Base-by-base conservation (phyloP, 148 eudicot genomes). In the Rhododendron mucronatum region DNA sequence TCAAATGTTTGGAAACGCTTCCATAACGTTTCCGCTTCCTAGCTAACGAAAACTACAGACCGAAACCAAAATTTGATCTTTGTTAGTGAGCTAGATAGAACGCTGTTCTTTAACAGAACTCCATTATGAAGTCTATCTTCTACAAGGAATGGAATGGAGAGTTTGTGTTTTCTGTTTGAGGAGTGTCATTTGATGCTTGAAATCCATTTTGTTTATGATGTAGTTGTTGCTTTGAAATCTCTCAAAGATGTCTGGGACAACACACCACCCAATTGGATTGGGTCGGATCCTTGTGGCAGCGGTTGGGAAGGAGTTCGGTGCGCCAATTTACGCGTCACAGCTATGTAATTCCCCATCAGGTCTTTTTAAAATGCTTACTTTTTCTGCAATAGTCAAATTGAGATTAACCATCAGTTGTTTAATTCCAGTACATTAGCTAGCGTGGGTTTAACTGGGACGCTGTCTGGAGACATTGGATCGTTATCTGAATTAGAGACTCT, bases 271-370 rank as follows among this genome's bases (percentile, higher is more conserved):
- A 90, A 87, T 83, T 95, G 98, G 96, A 85, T 4, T 35, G 92
- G 90, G 26, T 78, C 85, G 18, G 95, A 94, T 88, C 96, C 98
- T 51, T 95, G 97, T 88, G 92, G 90, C 16, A n/a, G 26, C 33
- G 74, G 78, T 30, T 95, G 98, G 98, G 95, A 92, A 53, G 98
- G 98, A 79, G 88, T 95, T 83, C 53, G 1, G 47, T 95, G 98
- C 90, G 88, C 23, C 44, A 84, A 87, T 73, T 81, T 88, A 30
- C 92, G 93, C 4, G 93, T 95, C 39, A 90, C 91, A 44, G 80
- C 94, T 5, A 89, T 96, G 97, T 93, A 86, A 86, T 89, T 82
- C 20, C 78, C 77, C 26, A 21, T 8, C 28, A 33, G 44, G 13
- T 53, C 53, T 45, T 57, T 13, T 39, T 23, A 30, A 67, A 15